Base-by-base conservation (phyloP, 1,139 yeast genomes). In the Debaryomyces psychrophilus region DNA sequence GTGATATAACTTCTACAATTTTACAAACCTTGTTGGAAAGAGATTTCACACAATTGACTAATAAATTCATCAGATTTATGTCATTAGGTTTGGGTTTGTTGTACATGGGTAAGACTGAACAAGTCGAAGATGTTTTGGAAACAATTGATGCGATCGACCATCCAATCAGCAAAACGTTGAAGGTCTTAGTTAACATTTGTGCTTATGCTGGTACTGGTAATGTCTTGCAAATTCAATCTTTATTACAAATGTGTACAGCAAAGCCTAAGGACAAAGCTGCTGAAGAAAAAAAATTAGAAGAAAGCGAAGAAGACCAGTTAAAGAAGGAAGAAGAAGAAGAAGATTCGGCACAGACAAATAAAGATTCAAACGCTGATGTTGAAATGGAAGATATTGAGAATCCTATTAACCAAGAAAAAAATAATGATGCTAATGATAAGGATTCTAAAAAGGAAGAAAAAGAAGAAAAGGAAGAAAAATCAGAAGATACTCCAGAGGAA, bases 171-270 rank as follows among this genome's bases (percentile, higher is more conserved):
- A 85, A 89, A 56, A 88, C 95, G 38, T 82, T 92, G 61, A 95
- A 89, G 67, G 95, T 92, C 5, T 77, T 95, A 62, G 93, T 95
- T 27, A 90, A 88, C 53, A 87, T 92, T 45, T 89, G 97, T 72
- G 96, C 98, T 6, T 92, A 87, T 69, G 96, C 97, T 14, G 99
- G 99, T 53, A 90, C 98, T 37, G 99, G 99, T 58, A 95, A 95
- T 64, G 99, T 95, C 35, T 79, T 95, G 55, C 95, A 92, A 70
- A 88, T 95, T 52, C 99, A 95, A 72, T 83, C 90, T 31, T 77
- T 95, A 60, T 79, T 93, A 58, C 96, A 90, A 60, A 89, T 90
- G 79, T 83, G 96, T 60, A 86, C 96, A 3, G 82, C 86, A 38
- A 78, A 76, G 55, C 77, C 78, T 37, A 65, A 66, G 53, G 71